A percentile compares a stretch with the other conserved stretches of the same genome.
Evolutionary conservation across 441 rosid species (phyloP).

Genomic region (Dalechampia spathulata): DNA sequence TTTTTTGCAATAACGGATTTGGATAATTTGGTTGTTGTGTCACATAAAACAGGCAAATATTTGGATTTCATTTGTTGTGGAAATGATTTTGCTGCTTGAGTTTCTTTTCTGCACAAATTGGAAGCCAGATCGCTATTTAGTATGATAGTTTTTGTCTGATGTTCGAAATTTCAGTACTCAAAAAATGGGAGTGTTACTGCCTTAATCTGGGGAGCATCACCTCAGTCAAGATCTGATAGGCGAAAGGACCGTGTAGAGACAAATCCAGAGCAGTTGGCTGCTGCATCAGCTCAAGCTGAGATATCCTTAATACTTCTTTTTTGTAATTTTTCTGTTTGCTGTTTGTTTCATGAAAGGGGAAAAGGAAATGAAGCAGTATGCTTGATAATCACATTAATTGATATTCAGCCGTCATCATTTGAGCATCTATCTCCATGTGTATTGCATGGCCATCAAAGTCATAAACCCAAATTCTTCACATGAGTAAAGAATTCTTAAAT

Average conservation of each 20-base stretch:
- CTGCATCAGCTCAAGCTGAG: conserved; percentile 96
- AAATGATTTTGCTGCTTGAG: background rate
- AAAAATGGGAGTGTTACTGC: conserved; percentile 72
- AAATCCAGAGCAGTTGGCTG: conserved; percentile 96
- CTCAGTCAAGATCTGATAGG: conserved; percentile 92
- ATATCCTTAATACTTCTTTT: conserved; percentile 59
- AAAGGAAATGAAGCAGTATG: background rate
- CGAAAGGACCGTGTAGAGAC: conserved; percentile 94
- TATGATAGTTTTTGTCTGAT: conserved; percentile 16
- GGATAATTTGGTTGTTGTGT: too few species aligned
- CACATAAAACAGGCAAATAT: background rate
- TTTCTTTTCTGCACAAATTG: background rate
- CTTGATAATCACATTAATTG: background rate
- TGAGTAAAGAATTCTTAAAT: background rate
- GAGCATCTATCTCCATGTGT: background rate
- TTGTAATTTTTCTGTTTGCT: background rate
- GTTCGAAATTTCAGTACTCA: conserved; percentile 41
- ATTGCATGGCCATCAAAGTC: background rate
- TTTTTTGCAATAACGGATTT: too few species aligned
- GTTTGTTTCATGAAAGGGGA: too few species aligned
- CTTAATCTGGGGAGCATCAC: conserved; percentile 95
- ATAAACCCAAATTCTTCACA: background rate
- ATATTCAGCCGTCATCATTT: background rate
- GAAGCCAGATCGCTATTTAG: background rate
- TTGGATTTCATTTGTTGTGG: background rate